Conservation (phyloP, 805 yeast species). For the Saturnispora saitoi region DNA sequence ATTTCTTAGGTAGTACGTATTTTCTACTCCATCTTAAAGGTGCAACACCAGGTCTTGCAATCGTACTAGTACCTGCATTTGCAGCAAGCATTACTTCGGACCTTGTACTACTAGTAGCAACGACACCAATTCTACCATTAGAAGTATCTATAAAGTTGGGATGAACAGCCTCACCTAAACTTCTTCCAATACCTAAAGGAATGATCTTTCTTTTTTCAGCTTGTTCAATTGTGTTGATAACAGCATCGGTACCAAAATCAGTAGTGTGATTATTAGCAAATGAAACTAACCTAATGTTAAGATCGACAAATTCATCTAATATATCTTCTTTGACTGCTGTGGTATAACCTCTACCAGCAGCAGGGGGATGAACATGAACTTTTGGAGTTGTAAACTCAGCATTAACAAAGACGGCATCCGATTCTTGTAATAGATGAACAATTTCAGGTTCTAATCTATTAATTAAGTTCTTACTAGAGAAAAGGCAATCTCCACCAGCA, state of each 20-base stretch:
- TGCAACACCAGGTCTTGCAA: conserved; percentile 24
- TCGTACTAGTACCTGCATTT: conserved; percentile 21
- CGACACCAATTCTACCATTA: conserved; percentile 23
- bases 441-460: conserved; percentile 22
- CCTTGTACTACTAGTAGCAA: conserved; percentile 21
- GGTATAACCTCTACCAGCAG: conserved; percentile 21
- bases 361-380: conserved; percentile 21
- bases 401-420: conserved; percentile 23
- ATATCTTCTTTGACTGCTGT: conserved; percentile 21
- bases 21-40: conserved; percentile 24
- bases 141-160: conserved; percentile 22
- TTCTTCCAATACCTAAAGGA: conserved; percentile 24
- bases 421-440: conserved; percentile 16
- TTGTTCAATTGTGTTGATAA: conserved; percentile 21
- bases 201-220: conserved; percentile 20
- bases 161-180: conserved; percentile 20
- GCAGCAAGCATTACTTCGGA: conserved; percentile 23
- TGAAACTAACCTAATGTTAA: conserved; percentile 20
- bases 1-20: conserved; percentile 22
- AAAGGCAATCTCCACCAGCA: conserved; percentile 25
- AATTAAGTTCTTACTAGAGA: conserved; percentile 21
- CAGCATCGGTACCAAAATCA: conserved; percentile 24
- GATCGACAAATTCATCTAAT: conserved; percentile 21
- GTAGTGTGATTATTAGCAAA: conserved; percentile 25
- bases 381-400: conserved; percentile 26